Evolutionary conservation across 176 grass and related monocot genomes (phyloP).

Genomic region (Coix lacrymajobi): DNA sequence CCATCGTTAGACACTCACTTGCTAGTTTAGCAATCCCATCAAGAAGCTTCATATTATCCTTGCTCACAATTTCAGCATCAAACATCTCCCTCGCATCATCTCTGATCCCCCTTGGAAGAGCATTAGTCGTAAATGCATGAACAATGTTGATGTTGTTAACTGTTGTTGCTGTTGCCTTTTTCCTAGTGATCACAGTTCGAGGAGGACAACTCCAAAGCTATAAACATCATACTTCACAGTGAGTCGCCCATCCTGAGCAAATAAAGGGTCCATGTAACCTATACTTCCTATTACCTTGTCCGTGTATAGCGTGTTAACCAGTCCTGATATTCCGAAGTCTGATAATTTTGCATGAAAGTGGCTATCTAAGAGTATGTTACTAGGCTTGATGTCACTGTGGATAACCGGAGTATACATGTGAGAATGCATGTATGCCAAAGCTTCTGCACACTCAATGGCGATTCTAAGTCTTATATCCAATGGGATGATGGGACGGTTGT

Average conservation of each 20-base stretch:
- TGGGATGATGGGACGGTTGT: not conserved
- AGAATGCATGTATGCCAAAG: not conserved
- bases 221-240: not conserved
- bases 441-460: not conserved
- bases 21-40: not conserved
- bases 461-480: not conserved
- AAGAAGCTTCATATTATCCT: not conserved
- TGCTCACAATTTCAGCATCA: not conserved
- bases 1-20: not conserved
- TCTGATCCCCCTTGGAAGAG: not conserved
- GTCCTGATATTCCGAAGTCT: not conserved
- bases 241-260: not conserved
- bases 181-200: slow-evolving; percentile 8
- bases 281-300: not conserved
- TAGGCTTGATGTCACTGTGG: not conserved
- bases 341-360: not conserved
- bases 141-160: not conserved
- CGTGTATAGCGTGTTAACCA: no score
- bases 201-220: not conserved
- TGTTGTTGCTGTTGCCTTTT: not conserved
- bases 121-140: not conserved
- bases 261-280: not conserved
- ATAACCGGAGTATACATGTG: not conserved
- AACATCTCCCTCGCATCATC: not conserved
- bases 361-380: not conserved